These are phyloP conservation scores for Acorus gramineus DNA, from an alignment of 106 monocot genomes.

Conservation along the genomic window DNA sequence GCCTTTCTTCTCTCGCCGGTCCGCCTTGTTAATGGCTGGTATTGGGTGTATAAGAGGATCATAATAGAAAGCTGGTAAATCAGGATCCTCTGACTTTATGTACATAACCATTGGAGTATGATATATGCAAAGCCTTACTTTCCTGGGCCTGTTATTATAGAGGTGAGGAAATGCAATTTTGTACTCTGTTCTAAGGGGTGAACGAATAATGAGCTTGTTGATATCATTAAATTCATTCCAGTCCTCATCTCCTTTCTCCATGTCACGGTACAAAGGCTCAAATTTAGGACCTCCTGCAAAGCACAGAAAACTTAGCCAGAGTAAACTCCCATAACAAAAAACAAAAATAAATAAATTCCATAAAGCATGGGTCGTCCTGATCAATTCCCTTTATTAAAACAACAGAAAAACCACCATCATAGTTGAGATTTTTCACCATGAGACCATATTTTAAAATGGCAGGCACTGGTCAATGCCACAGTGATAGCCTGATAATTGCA, in stretches of 20 bases:
- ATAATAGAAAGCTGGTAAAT: conserved; percentile 96
- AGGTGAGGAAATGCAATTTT: conserved; percentile 97
- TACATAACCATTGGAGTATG: conserved; percentile 99
- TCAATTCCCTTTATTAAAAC: too few species aligned
- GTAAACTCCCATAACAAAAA: background rate
- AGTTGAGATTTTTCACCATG: too few species aligned
- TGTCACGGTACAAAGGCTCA: conserved; percentile 96
- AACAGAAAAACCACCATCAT: too few species aligned
- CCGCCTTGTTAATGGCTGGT: conserved; percentile 51
- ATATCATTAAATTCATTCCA: conserved; percentile 99
- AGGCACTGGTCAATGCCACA: too few species aligned
- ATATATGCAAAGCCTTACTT: conserved; percentile 83
- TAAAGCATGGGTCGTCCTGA: too few species aligned
- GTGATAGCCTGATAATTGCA: too few species aligned
- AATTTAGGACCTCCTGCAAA: conserved; percentile 90
- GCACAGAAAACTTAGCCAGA: background rate
- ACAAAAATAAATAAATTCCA: too few species aligned
- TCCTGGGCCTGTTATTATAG: conserved; percentile 95
- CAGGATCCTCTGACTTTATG: conserved; percentile 97
- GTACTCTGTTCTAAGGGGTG: conserved; percentile 95
- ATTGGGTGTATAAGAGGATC: conserved; percentile 96
- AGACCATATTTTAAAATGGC: too few species aligned
- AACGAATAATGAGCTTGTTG: conserved; percentile 95
- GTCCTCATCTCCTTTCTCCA: conserved; percentile 99
- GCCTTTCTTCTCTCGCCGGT: conserved; percentile 63